Conservation (phyloP, 2,329 filamentous ascomycete species). For the Endothia cerciana region DNA sequence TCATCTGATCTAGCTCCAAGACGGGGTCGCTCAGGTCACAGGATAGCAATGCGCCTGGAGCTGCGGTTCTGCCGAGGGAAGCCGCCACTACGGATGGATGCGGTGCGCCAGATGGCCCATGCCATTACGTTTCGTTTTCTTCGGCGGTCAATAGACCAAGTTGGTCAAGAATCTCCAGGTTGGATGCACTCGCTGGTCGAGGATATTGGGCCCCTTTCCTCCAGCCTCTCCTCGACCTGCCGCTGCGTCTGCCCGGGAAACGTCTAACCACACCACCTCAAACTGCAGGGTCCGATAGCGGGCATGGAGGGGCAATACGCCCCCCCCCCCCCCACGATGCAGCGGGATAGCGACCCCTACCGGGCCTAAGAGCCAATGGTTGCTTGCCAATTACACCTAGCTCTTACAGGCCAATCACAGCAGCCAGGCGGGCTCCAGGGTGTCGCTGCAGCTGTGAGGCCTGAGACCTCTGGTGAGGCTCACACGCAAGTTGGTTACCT, state of each 20-base stretch:
- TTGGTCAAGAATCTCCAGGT: neutral
- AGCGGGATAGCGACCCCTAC: neutral
- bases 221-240: neutral
- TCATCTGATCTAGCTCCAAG: slow-evolving; percentile 15
- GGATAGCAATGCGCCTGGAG: slow-evolving; percentile 18
- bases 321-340: slow-evolving; percentile 14
- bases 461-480: neutral
- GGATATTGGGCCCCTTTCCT: neutral
- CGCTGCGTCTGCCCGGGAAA: neutral
- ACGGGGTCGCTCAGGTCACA: slow-evolving; percentile 17
- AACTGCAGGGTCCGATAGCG: slow-evolving; percentile 22
- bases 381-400: slow-evolving; percentile 1
- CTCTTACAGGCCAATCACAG: slow-evolving; percentile 9
- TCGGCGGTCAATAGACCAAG: neutral
- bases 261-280: neutral
- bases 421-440: neutral
- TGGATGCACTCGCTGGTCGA: neutral
- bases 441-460: neutral
- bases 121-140: neutral
- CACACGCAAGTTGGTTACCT: neutral
- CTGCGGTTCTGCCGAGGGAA: slow-evolving; percentile 24
- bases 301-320: slow-evolving; percentile 23
- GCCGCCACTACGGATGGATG: slow-evolving; percentile 30
- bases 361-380: slow-evolving; percentile 9
- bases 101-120: neutral